These are phyloP conservation scores for Daucus carota DNA, from an alignment of 129 eudicot genomes.

Conservation along the genomic window DNA sequence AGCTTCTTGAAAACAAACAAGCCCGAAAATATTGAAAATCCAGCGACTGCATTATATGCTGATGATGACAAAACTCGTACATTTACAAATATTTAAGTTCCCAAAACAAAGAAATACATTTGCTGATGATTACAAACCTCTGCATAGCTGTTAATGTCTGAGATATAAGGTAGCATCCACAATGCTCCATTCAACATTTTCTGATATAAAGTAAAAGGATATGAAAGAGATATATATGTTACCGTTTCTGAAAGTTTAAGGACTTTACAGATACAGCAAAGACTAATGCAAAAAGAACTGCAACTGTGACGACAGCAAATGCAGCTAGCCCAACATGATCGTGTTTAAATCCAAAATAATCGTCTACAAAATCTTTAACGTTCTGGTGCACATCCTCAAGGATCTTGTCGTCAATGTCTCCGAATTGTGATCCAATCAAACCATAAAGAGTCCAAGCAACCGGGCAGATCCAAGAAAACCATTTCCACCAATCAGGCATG, in stretches of 20 bases:
- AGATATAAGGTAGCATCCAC: too few relatives aligned
- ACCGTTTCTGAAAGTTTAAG: constrained; percentile 51
- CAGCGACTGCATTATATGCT: too few relatives aligned
- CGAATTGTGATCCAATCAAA: constrained; percentile 45
- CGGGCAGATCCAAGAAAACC: constrained; percentile 44
- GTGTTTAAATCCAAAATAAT: constrained; percentile 37
- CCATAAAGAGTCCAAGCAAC: constrained; percentile 46
- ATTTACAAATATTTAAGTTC: background rate
- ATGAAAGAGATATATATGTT: background rate
- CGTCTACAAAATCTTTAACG: constrained; percentile 20
- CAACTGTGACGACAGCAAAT: constrained; percentile 23
- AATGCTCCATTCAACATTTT: background rate
- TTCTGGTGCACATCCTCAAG: constrained; percentile 9
- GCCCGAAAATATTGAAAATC: too few relatives aligned
- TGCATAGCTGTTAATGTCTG: too few relatives aligned
- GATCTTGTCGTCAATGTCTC: constrained; percentile 17
- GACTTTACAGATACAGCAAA: constrained; percentile 31
- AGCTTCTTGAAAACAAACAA: too few relatives aligned
- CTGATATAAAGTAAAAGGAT: background rate
- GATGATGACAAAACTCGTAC: too few relatives aligned
- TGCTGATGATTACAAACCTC: too few relatives aligned
- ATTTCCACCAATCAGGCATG: constrained; percentile 52
- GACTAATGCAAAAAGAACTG: constrained; percentile 16
- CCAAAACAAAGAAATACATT: background rate
- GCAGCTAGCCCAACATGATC: constrained; percentile 33